These are phyloP conservation scores for Dicorynia guianensis DNA, from an alignment of 306 rosid species.

Conservation along the genomic window DNA sequence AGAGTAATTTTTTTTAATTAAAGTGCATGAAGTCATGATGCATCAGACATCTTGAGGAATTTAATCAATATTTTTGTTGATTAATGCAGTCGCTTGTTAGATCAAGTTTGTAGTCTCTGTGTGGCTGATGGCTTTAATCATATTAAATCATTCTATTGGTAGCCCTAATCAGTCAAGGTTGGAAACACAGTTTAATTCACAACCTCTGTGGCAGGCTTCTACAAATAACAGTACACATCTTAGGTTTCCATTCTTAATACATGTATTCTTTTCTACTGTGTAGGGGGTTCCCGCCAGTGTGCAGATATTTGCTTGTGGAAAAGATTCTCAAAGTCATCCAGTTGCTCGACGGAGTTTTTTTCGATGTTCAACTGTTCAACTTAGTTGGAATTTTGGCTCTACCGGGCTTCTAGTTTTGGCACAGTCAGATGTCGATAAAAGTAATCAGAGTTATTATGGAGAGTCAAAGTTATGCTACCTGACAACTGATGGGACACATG, in stretches of 20 bases:
- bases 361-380: constrained; percentile 83
- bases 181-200: not conserved
- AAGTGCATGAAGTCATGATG: not conserved
- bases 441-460: constrained; percentile 96
- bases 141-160: not conserved
- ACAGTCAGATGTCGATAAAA: constrained; percentile 95
- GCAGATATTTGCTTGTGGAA: constrained; percentile 70
- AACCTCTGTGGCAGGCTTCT: constrained; percentile 28
- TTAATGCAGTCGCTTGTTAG: constrained; percentile 18
- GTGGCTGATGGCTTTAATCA: constrained; percentile 3
- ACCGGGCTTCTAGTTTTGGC: constrained; percentile 84
- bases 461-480: constrained; percentile 89
- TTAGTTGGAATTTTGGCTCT: constrained; percentile 86
- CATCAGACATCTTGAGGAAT: not conserved
- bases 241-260: constrained; percentile 27
- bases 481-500: constrained; percentile 85
- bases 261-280: constrained; percentile 33
- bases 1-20: not conserved
- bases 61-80: not conserved
- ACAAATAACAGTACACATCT: not conserved
- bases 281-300: constrained; percentile 94
- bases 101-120: not conserved
- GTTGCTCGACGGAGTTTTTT: constrained; percentile 86
- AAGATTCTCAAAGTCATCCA: constrained; percentile 72
- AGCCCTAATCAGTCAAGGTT: constrained; percentile 16